phyloP scores from a whole-genome alignment of 1,284 basidiomycete species.

The Trichosporon coremiiforme region DNA sequence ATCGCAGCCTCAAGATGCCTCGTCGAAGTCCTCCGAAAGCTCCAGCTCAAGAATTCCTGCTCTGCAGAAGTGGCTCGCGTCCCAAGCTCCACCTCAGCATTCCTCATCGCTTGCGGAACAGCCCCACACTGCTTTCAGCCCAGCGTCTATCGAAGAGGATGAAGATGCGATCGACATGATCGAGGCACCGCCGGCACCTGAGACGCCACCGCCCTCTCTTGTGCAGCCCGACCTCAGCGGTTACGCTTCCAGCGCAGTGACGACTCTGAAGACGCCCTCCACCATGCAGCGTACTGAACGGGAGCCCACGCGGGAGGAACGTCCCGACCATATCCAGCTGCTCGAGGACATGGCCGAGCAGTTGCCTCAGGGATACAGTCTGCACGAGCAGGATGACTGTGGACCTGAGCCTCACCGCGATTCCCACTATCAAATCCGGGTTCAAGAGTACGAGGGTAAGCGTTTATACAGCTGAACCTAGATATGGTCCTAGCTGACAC shows the following conservation, averaged over 20 bases:
- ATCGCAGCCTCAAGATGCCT: background rate
- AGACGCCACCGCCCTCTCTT: background rate
- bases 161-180: background rate
- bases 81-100: background rate
- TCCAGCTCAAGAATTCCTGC: background rate
- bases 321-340: background rate
- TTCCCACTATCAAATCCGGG: background rate
- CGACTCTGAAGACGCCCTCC: background rate
- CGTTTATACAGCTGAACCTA: too few relatives aligned
- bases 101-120: background rate
- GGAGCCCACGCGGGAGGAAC: background rate
- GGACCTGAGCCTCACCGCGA: background rate
- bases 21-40: background rate
- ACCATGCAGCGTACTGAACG: background rate
- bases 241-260: background rate
- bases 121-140: background rate
- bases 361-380: background rate
- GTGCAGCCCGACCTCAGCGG: background rate
- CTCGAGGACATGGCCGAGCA: constrained; percentile 7
- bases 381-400: background rate
- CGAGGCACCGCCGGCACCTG: background rate
- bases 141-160: background rate
- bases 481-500: background rate
- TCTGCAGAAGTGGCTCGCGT: background rate
- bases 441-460: too few relatives aligned